Conservation (phyloP, 495 filamentous ascomycete genomes). For the Annulohypoxylon maeteangense region DNA sequence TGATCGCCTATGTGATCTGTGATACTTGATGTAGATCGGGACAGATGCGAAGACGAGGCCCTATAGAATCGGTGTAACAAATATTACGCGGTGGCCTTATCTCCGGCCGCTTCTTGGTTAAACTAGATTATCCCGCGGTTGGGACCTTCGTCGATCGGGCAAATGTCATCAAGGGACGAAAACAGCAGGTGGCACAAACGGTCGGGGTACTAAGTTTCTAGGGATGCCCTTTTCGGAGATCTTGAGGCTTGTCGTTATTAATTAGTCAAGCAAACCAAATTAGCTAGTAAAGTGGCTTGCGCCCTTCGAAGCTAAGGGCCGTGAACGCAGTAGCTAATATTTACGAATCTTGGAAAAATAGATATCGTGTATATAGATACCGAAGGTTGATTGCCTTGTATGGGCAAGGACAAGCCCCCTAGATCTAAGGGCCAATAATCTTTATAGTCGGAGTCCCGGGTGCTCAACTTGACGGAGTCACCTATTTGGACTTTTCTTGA, state of each 20-base stretch:
- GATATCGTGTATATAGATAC: neutral
- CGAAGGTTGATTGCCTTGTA: neutral
- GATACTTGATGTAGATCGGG: neutral
- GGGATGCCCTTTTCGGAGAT: conserved; percentile 4
- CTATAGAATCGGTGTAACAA: conserved; percentile 8
- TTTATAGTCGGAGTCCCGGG: neutral
- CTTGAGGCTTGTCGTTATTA: neutral
- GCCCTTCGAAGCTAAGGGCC: neutral
- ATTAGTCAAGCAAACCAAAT: conserved; percentile 27
- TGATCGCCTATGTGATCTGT: neutral
- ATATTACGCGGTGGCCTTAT: conserved; percentile 18
- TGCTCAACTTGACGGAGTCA: neutral
- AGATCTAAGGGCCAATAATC: neutral
- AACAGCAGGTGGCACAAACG: conserved; percentile 37
- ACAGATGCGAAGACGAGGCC: neutral
- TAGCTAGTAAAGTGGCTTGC: conserved; percentile 27
- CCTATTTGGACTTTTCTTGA: conserved; percentile 10
- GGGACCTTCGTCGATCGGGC: conserved; percentile 15
- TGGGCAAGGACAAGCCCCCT: neutral
- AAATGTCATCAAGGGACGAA: conserved; percentile 17
- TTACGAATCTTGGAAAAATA: neutral
- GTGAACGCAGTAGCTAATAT: neutral
- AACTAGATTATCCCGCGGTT: neutral
- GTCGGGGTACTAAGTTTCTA: conserved; percentile 11
- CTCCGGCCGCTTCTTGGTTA: neutral